Evolutionary conservation across 495 filamentous ascomycete genomes (phyloP).

Genomic region (Lasiosphaeria hispida): DNA sequence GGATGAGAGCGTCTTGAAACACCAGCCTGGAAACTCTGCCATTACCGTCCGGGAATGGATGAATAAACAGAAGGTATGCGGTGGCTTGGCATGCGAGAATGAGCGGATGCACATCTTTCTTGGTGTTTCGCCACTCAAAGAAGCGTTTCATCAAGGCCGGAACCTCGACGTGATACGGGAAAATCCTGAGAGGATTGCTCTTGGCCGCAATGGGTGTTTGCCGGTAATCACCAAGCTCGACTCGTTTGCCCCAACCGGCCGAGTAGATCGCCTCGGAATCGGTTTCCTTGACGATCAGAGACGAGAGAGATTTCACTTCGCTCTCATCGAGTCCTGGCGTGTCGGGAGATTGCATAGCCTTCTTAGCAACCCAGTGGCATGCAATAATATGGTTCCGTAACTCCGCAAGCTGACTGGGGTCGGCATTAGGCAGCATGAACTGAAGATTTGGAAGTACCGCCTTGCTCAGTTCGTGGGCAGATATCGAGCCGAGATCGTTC

Average conservation of each 20-base stretch:
- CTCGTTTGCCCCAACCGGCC: neutral
- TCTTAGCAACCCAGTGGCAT: neutral
- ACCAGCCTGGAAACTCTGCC: neutral
- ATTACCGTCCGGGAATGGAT: neutral
- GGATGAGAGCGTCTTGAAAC: neutral
- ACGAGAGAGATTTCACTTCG: neutral
- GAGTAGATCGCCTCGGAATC: neutral
- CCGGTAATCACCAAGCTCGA: neutral
- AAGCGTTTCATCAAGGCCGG: neutral
- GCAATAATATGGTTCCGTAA: neutral
- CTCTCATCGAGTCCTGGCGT: neutral
- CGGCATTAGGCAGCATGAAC: neutral
- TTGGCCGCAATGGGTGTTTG: neutral
- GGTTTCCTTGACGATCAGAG: neutral
- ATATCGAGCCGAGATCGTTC: neutral
- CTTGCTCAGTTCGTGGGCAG: neutral
- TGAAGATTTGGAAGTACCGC: neutral
- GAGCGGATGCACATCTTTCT: neutral
- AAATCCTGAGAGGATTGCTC: neutral
- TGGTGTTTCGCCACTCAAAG: neutral
- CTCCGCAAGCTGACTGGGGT: neutral
- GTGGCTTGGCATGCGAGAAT: neutral
- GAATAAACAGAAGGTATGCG: neutral
- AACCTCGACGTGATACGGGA: neutral
- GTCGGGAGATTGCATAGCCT: neutral